phyloP scores from a whole-genome alignment of 768 basidiomycete species.

The Boletus bicolor region DNA sequence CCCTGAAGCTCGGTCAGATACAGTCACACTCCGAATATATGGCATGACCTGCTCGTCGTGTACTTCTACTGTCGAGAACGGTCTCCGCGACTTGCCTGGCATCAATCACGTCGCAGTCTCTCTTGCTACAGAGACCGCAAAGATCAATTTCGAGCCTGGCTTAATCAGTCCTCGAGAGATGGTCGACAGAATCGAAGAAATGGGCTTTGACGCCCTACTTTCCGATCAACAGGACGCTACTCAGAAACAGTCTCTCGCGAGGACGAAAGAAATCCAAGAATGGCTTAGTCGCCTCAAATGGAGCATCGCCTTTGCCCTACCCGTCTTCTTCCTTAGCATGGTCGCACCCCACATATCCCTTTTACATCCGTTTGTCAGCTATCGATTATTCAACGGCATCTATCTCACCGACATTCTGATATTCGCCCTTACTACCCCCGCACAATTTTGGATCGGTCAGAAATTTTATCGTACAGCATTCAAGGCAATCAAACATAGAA shows the following conservation, averaged over 20 bases:
- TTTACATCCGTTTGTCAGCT: slow-evolving; percentile 50
- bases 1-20: slow-evolving; percentile 60
- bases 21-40: slow-evolving; percentile 74
- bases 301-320: slow-evolving; percentile 76
- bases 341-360: slow-evolving; percentile 65
- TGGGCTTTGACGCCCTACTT: slow-evolving; percentile 88
- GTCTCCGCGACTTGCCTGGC: slow-evolving; percentile 68
- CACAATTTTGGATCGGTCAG: slow-evolving; percentile 88
- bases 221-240: slow-evolving; percentile 77
- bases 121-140: slow-evolving; percentile 71
- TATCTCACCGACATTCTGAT: slow-evolving; percentile 81
- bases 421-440: slow-evolving; percentile 78
- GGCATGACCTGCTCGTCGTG: slow-evolving; percentile 92
- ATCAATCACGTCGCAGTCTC: slow-evolving; percentile 70
- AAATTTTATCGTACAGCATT: slow-evolving; percentile 88
- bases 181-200: slow-evolving; percentile 81
- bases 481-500: slow-evolving; percentile 85
- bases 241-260: slow-evolving; percentile 80
- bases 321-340: slow-evolving; percentile 95
- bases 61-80: slow-evolving; percentile 69
- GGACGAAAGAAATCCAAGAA: slow-evolving; percentile 87
- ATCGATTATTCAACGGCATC: slow-evolving; percentile 58
- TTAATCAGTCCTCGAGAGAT: slow-evolving; percentile 80
- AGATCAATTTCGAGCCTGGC: slow-evolving; percentile 69
- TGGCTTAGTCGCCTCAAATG: slow-evolving; percentile 80